Evolutionary conservation across 1,284 basidiomycete species (phyloP).

Genomic region (Naganishia sp.): DNA sequence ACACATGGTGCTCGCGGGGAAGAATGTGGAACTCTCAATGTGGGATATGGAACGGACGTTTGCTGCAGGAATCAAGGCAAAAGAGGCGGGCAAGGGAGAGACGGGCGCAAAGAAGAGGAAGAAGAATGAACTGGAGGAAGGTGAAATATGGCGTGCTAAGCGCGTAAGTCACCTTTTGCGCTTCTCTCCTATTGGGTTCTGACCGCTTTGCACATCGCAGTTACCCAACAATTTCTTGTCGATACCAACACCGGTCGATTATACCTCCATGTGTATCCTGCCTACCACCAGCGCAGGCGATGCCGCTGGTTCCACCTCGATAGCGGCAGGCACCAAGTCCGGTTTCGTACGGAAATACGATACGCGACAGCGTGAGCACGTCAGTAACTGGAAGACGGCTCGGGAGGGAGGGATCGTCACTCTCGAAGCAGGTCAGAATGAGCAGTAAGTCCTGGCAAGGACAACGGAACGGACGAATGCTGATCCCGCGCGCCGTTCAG

Average conservation of each 20-base stretch:
- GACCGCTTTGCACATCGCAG: slow-evolving; percentile 51
- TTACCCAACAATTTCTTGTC: slow-evolving; percentile 73
- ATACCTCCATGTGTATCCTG: slow-evolving; percentile 62
- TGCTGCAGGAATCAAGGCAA: slow-evolving; percentile 29
- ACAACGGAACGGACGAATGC: not conserved
- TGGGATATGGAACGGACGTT: slow-evolving; percentile 78
- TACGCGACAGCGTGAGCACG: slow-evolving; percentile 69
- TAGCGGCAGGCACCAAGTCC: slow-evolving; percentile 72
- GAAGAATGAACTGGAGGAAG: slow-evolving; percentile 67
- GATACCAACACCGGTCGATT: slow-evolving; percentile 77
- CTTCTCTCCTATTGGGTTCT: not conserved
- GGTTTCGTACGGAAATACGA: slow-evolving; percentile 80
- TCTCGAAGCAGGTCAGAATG: slow-evolving; percentile 64
- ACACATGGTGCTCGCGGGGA: slow-evolving; percentile 74
- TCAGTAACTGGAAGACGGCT: slow-evolving; percentile 50
- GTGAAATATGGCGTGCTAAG: slow-evolving; percentile 53
- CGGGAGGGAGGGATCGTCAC: slow-evolving; percentile 64
- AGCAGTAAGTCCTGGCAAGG: slow-evolving; percentile 62
- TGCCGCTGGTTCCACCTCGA: slow-evolving; percentile 53
- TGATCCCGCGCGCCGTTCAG: slow-evolving; percentile 53
- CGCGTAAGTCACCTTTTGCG: slow-evolving; percentile 44
- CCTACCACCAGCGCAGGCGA: slow-evolving; percentile 52
- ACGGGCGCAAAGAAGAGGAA: slow-evolving; percentile 63
- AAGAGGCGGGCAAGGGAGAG: not conserved
- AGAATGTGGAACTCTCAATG: slow-evolving; percentile 81